Base-by-base conservation (phyloP, 768 basidiomycete genomes). In the Chalciporus chontae region DNA sequence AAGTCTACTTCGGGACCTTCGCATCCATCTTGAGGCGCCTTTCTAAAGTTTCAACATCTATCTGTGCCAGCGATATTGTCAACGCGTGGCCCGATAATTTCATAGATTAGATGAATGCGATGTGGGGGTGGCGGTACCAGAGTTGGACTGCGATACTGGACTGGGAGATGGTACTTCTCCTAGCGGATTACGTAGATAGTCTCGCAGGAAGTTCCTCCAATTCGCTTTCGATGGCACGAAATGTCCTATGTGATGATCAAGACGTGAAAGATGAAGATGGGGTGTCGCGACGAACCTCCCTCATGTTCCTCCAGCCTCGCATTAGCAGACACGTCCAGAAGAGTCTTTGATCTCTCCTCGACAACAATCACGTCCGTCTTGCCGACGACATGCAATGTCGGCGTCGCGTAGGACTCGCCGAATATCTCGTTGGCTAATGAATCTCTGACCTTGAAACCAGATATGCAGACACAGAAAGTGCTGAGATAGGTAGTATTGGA, bases 361-460 rank as follows among this genome's bases (percentile, higher is more conserved):
- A 77, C 63, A 10, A 94, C 86, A 19, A 94, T 76, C 10, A 87
- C 77, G 55, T 94, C 91, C 34, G 73, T 87, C 56, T 70, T 75
- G n/a, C 91, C 91, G 8, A 90, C 66, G 14, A 93, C 73, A 62
- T 92, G 90, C 18, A 94, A 68, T 0, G 87, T 90, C 3, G 81
- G 87, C 8, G 91, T 93, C 18, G 73, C 65, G 59, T 80, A 85
- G 18, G 72, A 73, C 8, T 72, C 62, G 4, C 71, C 67, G 56
- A 83, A 83, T 43, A 87, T 68, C 6, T 71, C 56, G 21, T 73
- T 72, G 26, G 76, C 70, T 34, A 83, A 62, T 21, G 80, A 72
- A 59, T 73, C 63, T 0, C 57, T 56, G 63, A 75, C 70, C 50
- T 75, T 74, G 71, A 90, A 92, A 0, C 90, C 90, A 9, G 86